phyloP scores from a whole-genome alignment of 768 basidiomycete genomes.

The Boletus fagicola region DNA sequence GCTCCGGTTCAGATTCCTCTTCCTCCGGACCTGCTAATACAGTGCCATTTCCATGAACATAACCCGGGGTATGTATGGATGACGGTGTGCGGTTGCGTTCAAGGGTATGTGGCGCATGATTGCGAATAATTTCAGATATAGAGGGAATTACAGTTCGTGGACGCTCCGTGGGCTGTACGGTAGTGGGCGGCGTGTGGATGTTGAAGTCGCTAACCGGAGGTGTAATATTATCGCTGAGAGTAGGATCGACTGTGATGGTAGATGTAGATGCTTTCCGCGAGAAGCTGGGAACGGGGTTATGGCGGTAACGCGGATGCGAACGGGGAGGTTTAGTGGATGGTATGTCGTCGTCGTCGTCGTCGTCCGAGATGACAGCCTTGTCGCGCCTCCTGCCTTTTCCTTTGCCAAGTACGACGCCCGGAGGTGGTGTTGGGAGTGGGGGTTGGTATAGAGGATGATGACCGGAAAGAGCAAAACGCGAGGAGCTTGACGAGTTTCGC shows the following conservation, averaged over 20 bases:
- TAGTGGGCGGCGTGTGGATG: slow-evolving; percentile 9
- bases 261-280: slow-evolving; percentile 30
- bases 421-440: slow-evolving; percentile 80
- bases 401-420: slow-evolving; percentile 68
- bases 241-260: slow-evolving; percentile 31
- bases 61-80: slow-evolving; percentile 46
- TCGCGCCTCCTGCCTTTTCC: slow-evolving; percentile 32
- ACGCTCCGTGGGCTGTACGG: slow-evolving; percentile 26
- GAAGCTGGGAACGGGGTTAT: slow-evolving; percentile 19
- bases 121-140: slow-evolving; percentile 85
- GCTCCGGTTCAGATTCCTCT: slow-evolving; percentile 50
- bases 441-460: slow-evolving; percentile 81
- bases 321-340: slow-evolving; percentile 18
- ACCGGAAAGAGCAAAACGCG: slow-evolving; percentile 54
- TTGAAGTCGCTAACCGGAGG: slow-evolving; percentile 10
- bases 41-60: slow-evolving; percentile 48
- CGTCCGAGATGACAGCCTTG: slow-evolving; percentile 44
- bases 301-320: slow-evolving; percentile 20
- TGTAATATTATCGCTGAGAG: slow-evolving; percentile 17
- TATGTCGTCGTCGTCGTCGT: slow-evolving; percentile 41
- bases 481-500: slow-evolving; percentile 43
- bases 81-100: slow-evolving; percentile 48
- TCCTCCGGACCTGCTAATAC: slow-evolving; percentile 47
- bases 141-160: slow-evolving; percentile 64
- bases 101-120: slow-evolving; percentile 61